These are phyloP conservation scores for Aegilops tauschii DNA, from an alignment of 176 grass and related monocot species.

Conservation along the genomic window DNA sequence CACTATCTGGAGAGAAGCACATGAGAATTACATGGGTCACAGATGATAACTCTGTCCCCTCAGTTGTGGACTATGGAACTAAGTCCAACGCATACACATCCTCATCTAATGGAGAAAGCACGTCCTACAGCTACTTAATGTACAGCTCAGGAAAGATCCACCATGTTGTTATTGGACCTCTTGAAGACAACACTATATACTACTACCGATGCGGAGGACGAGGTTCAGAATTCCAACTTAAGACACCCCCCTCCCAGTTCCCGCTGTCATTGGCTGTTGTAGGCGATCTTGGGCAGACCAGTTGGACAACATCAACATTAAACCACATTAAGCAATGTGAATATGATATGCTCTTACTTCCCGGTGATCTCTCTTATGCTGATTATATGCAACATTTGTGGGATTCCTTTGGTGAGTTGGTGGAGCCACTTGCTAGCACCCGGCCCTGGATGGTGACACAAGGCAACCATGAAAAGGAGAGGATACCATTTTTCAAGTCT, in stretches of 20 bases:
- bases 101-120: constrained; percentile 66
- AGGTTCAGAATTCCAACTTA: constrained; percentile 77
- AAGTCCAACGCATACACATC: constrained; percentile 50
- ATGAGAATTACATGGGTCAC: constrained; percentile 93
- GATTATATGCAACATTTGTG: constrained; percentile 95
- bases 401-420: constrained; percentile 85
- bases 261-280: constrained; percentile 83
- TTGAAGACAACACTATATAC: constrained; percentile 61
- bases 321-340: constrained; percentile 72
- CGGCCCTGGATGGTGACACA: constrained; percentile 96
- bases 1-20: constrained; percentile 77
- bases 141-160: constrained; percentile 91
- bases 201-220: constrained; percentile 75
- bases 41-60: constrained; percentile 50
- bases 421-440: constrained; percentile 84
- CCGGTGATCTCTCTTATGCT: constrained; percentile 92
- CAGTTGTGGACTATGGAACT: constrained; percentile 85
- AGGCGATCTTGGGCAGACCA: constrained; percentile 94
- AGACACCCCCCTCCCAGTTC: constrained; percentile 73
- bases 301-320: constrained; percentile 79
- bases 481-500: constrained; percentile 56
- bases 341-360: constrained; percentile 85
- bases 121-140: constrained; percentile 80
- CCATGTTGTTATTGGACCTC: constrained; percentile 85
- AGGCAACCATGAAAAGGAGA: constrained; percentile 98